phyloP scores from a whole-genome alignment of 768 basidiomycete genomes.

The Tulasnella sp. region DNA sequence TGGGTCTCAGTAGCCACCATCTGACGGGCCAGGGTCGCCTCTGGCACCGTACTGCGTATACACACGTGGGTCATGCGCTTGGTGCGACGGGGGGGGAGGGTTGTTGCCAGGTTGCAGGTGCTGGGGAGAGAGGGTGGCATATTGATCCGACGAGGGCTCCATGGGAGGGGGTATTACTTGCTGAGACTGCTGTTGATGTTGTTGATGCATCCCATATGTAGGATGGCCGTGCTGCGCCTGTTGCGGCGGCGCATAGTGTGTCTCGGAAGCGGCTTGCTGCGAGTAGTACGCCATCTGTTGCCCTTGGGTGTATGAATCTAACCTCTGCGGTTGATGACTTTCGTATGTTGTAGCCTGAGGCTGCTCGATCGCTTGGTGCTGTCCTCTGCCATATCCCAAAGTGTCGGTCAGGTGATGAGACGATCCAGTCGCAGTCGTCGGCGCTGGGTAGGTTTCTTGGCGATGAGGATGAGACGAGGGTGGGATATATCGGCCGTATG shows the following conservation, averaged over 20 bases:
- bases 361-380: no score
- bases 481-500: no score
- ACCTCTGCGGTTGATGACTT: no score
- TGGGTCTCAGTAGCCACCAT: constrained; percentile 1
- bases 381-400: no score
- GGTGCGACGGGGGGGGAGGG: constrained; percentile 1
- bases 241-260: not conserved
- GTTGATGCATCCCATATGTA: not conserved
- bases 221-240: not conserved
- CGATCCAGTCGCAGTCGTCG: no score
- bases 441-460: no score
- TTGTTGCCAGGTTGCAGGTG: no score
- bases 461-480: no score
- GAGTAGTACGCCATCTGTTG: no score
- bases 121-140: not conserved
- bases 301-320: no score
- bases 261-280: not conserved
- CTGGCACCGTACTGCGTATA: constrained; percentile 3
- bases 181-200: not conserved
- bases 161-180: not conserved
- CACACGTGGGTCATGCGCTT: not conserved
- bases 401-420: no score
- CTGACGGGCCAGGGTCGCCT: constrained; percentile 12
- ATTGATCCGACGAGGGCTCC: not conserved
- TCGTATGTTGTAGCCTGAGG: no score